Conservation (phyloP, 495 filamentous ascomycete species). For the Hypoxylon perforatum region DNA sequence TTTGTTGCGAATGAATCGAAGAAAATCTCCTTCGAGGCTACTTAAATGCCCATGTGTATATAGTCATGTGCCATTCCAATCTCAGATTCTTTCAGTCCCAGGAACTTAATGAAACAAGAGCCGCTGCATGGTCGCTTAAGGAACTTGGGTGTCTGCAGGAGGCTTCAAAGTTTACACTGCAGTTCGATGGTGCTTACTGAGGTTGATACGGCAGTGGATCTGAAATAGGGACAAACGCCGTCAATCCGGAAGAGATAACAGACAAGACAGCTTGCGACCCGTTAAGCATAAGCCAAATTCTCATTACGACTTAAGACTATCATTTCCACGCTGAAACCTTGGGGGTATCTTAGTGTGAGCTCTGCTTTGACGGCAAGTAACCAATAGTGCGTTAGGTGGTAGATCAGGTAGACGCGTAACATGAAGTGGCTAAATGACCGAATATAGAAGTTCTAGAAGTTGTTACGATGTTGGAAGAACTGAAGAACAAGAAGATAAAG, state of each 20-base stretch:
- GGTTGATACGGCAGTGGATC: background rate
- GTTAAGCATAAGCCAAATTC: background rate
- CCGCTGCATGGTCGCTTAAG: background rate
- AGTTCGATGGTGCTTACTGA: background rate
- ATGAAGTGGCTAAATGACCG: background rate
- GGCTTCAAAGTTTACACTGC: background rate
- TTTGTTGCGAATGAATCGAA: background rate
- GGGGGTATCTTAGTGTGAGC: background rate
- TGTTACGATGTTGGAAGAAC: background rate
- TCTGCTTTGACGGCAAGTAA: background rate
- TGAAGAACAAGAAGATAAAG: constrained; percentile 10
- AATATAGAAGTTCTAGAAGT: background rate
- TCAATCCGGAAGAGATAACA: background rate
- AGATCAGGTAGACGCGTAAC: background rate
- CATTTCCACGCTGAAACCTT: background rate
- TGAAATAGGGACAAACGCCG: background rate
- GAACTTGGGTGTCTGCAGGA: background rate
- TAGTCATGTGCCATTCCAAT: background rate
- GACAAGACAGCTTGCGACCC: background rate
- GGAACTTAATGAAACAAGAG: background rate
- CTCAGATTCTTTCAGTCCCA: background rate
- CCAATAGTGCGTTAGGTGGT: no score
- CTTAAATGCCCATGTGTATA: background rate
- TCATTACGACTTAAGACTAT: background rate
- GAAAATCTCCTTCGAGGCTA: no score